phyloP scores from a whole-genome alignment of 2,329 filamentous ascomycete species.

The Aspergillus jensenii region DNA sequence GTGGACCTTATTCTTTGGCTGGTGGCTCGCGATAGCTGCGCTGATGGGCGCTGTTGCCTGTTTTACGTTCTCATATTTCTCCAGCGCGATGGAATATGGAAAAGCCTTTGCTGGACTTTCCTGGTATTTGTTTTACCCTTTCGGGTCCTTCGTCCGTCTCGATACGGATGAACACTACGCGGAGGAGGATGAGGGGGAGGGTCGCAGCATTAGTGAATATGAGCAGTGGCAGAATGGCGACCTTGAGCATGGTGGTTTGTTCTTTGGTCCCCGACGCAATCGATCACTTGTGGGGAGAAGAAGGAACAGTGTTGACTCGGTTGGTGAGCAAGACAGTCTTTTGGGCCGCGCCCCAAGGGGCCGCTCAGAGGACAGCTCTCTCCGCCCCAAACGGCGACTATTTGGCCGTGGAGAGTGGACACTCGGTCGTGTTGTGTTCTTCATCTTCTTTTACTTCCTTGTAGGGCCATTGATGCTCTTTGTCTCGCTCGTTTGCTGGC shows the following conservation, averaged over 20 bases:
- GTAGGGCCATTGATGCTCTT: conserved; percentile 83
- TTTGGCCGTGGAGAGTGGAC: conserved; percentile 98
- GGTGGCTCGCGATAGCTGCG: conserved; percentile 85
- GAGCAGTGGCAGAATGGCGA: conserved; percentile 99
- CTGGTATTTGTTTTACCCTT: conserved; percentile 89
- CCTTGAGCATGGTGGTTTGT: conserved; percentile 89
- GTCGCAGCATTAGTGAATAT: conserved; percentile 95
- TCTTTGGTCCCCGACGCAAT: conserved; percentile 80
- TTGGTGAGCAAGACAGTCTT: conserved; percentile 85
- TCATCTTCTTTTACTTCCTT: conserved; percentile 90
- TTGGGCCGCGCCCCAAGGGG: conserved; percentile 66
- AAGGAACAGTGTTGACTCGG: conserved; percentile 84
- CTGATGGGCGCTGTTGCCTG: conserved; percentile 74
- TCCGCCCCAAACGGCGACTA: conserved; percentile 71
- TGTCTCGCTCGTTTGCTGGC: conserved; percentile 88
- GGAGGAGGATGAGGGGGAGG: conserved; percentile 92
- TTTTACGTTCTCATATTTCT: conserved; percentile 73
- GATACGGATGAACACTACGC: conserved; percentile 92
- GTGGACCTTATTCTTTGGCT: conserved; percentile 91
- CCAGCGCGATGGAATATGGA: conserved; percentile 83
- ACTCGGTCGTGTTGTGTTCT: conserved; percentile 90
- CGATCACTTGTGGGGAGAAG: conserved; percentile 83
- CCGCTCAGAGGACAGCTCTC: conserved; percentile 42
- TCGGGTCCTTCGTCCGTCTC: conserved; percentile 91
- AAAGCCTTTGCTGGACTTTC: conserved; percentile 80